Evolutionary conservation across 257 asterid genomes (phyloP).

Genomic region (Cynanchum wilfordii): DNA sequence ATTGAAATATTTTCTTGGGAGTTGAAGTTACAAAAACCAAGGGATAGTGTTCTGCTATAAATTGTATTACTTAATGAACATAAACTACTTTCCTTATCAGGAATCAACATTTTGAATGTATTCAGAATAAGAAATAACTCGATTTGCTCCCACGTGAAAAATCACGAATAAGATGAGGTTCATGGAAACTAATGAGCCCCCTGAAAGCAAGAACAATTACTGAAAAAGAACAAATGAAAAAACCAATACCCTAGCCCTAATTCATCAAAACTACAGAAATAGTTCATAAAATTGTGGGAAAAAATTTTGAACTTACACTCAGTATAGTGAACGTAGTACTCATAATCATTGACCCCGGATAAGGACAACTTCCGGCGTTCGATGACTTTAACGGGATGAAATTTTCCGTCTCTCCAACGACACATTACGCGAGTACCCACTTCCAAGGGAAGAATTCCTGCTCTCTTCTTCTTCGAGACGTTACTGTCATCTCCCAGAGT

Average conservation of each 20-base stretch:
- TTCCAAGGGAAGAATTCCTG: conserved; percentile 63
- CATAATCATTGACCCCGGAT: conserved; percentile 59
- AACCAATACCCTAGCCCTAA: conserved; percentile 23
- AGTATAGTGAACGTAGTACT: conserved; percentile 92
- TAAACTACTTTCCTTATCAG: not conserved
- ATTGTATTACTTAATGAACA: not conserved
- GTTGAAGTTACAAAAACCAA: too few relatives aligned
- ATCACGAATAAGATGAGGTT: not conserved
- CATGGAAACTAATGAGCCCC: not conserved
- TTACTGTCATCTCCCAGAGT: conserved; percentile 38
- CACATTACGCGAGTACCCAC: conserved; percentile 93
- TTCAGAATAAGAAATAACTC: not conserved
- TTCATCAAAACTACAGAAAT: conserved; percentile 1
- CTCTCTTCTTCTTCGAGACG: conserved; percentile 49
- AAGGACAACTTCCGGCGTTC: conserved; percentile 70
- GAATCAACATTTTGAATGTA: not conserved
- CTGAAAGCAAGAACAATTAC: not conserved
- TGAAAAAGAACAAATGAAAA: not conserved
- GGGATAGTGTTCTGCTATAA: not conserved
- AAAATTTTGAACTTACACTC: conserved; percentile 54
- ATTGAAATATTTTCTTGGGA: too few relatives aligned
- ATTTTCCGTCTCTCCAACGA: conserved; percentile 89
- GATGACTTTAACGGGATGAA: conserved; percentile 89
- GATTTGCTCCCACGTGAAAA: not conserved
- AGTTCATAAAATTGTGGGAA: not conserved